phyloP scores from a whole-genome alignment of 345 rosid species.

The Gossypium stocksii region DNA sequence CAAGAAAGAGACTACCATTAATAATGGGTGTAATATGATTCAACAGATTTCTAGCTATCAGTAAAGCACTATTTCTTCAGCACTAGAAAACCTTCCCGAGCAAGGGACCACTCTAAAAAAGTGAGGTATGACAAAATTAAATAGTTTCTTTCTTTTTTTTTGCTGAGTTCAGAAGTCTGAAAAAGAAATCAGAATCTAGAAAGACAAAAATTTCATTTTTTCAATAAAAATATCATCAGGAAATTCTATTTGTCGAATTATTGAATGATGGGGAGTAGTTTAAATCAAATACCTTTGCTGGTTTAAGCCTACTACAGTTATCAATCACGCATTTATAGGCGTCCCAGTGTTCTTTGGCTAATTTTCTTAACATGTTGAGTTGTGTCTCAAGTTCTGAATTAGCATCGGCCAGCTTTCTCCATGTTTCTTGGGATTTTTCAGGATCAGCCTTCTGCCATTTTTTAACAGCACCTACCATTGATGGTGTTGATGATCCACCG shows the following conservation, averaged over 20 bases:
- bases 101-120: background rate
- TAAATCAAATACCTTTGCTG: slow-evolving; percentile 55
- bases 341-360: slow-evolving; percentile 73
- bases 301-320: slow-evolving; percentile 57
- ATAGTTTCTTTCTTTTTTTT: background rate
- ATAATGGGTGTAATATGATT: background rate
- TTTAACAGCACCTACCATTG: slow-evolving; percentile 97
- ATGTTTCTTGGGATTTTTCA: slow-evolving; percentile 63
- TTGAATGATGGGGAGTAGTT: background rate
- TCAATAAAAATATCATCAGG: background rate
- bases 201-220: background rate
- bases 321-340: slow-evolving; percentile 52
- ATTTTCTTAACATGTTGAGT: slow-evolving; percentile 53
- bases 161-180: too few species aligned
- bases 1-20: background rate
- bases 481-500: slow-evolving; percentile 97
- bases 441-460: slow-evolving; percentile 93
- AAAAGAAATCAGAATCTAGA: background rate
- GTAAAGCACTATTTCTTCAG: background rate
- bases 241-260: background rate
- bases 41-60: background rate
- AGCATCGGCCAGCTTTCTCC: slow-evolving; percentile 73
- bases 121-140: background rate
- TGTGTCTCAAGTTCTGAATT: slow-evolving; percentile 72
- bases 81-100: background rate